Percentiles rank a stretch among this genome's conserved stretches.
These are phyloP conservation scores for Vanrija sp. DNA, from an alignment of 1,284 basidiomycete species.

Conservation along the genomic window DNA sequence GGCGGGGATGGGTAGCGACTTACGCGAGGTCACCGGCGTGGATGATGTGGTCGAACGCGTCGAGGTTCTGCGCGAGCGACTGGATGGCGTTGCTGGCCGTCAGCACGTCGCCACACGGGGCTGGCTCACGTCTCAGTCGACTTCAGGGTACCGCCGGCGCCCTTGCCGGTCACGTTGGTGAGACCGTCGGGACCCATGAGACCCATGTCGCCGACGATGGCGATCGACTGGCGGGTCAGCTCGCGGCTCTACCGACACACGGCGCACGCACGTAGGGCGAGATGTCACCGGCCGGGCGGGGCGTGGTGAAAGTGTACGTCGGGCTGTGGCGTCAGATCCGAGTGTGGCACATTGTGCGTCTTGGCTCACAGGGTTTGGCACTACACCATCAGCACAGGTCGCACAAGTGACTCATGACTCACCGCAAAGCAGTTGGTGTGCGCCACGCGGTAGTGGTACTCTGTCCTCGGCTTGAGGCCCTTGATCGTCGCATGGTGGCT, in stretches of 20 bases:
- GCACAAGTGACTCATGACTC: background rate
- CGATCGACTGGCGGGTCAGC: slow-evolving; percentile 15
- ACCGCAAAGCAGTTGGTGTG: slow-evolving; percentile 21
- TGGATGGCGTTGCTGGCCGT: slow-evolving; percentile 29
- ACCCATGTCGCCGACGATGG: slow-evolving; percentile 31
- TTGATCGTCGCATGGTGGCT: slow-evolving; percentile 22
- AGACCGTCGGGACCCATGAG: slow-evolving; percentile 37
- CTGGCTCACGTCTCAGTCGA: slow-evolving; percentile 19
- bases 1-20: too few relatives aligned
- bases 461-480: slow-evolving; percentile 22
- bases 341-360: slow-evolving; percentile 4
- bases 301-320: slow-evolving; percentile 26
- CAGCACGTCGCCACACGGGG: background rate
- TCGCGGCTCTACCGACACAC: too few relatives aligned
- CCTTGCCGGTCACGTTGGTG: slow-evolving; percentile 22
- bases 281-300: slow-evolving; percentile 16
- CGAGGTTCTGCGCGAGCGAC: slow-evolving; percentile 22
- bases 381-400: slow-evolving; percentile 1
- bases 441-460: slow-evolving; percentile 29
- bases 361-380: slow-evolving; percentile 18
- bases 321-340: slow-evolving; percentile 1
- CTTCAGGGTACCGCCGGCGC: slow-evolving; percentile 14
- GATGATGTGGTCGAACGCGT: slow-evolving; percentile 27
- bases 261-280: slow-evolving; percentile 16
- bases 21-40: slow-evolving; percentile 31